Base-by-base conservation (phyloP, 495 filamentous ascomycete species). In the Pseudomonodictys pantanalensis region DNA sequence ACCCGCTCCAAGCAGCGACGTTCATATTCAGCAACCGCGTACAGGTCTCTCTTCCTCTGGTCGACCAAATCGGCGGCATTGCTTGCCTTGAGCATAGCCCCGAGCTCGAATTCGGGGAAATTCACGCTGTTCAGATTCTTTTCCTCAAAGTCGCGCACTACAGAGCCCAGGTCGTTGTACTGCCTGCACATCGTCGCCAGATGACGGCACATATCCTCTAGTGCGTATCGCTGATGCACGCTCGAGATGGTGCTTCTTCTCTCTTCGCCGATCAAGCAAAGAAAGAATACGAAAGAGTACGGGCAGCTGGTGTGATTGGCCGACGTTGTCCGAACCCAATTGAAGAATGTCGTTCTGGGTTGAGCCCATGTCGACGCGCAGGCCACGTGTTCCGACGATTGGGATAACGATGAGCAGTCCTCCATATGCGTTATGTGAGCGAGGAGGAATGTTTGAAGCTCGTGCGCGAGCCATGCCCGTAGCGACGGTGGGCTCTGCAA, bases 81-180 rank as follows among this genome's bases (percentile, higher is more conserved):
- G 28, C 48, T 44, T 25, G 49, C 44, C 39, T 12, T 1, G 22
- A 7, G 24, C 17, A 42, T 29, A 4, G 12, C 25, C 0, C 38
- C 39, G 17, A 62, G 51, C 20, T 52, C 39, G 47, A 75, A 76
- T 39, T 73, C 69, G 2, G 72, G 65, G 50, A 77, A 78, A 45
- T 78, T 64, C 26, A 76, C 29, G 22, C 70, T 70, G 45, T 77
- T 77, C 1, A 78, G 59, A 51, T 77, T 78, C 0, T 39, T 24
- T 56, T 78, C 76, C 3, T 35, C 61, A 0, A 20, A 38, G 53
- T 78, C 75, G 7, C 75, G 62, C 9, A 25, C 29, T 0, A 69
- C 29, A 1, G 68, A 72, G 0, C 72, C 74, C n/a, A 66, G 70
- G 57, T 78, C 76, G 51, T 77, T 78, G 43, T 77, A 76, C 66